These are phyloP conservation scores for Trichophyton schoenleinii DNA, from an alignment of 2,329 filamentous ascomycete genomes.

Conservation along the genomic window DNA sequence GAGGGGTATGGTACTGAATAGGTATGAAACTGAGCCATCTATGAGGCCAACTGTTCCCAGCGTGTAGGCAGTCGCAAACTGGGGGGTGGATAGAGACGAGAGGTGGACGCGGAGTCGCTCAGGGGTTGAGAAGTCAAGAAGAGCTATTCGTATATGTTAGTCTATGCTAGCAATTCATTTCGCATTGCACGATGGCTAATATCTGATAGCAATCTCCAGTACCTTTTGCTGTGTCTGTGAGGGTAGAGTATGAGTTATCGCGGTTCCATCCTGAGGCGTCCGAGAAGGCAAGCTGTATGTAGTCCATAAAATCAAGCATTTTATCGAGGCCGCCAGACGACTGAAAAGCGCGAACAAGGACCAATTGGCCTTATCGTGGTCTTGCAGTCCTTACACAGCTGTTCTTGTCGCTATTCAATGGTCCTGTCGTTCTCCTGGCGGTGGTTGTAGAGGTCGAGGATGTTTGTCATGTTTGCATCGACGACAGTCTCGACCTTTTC, in stretches of 20 bases:
- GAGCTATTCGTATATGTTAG: slow-evolving; percentile 38
- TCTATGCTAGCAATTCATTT: neutral
- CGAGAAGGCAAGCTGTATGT: slow-evolving; percentile 84
- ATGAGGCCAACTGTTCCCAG: slow-evolving; percentile 81
- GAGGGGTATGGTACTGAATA: slow-evolving; percentile 80
- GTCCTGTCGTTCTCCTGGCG: neutral
- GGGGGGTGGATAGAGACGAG: slow-evolving; percentile 79
- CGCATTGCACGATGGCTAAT: neutral
- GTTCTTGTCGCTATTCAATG: neutral
- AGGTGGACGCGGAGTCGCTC: slow-evolving; percentile 72
- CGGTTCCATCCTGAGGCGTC: slow-evolving; percentile 75
- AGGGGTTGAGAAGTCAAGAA: slow-evolving; percentile 81
- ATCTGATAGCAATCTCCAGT: slow-evolving; percentile 18
- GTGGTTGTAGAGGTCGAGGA: neutral
- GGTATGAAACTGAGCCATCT: slow-evolving; percentile 91
- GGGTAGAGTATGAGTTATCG: slow-evolving; percentile 80
- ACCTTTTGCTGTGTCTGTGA: slow-evolving; percentile 76
- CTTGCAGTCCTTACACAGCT: neutral
- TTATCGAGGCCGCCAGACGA: slow-evolving; percentile 18
- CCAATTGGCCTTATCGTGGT: neutral
- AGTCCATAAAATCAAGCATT: slow-evolving; percentile 97
- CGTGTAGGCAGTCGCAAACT: slow-evolving; percentile 89
- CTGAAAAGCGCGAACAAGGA: neutral
- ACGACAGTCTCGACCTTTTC: neutral
- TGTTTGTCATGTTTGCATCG: neutral